phyloP scores from a whole-genome alignment of 2,329 filamentous ascomycete genomes.

The Hypoxylon sp. region DNA sequence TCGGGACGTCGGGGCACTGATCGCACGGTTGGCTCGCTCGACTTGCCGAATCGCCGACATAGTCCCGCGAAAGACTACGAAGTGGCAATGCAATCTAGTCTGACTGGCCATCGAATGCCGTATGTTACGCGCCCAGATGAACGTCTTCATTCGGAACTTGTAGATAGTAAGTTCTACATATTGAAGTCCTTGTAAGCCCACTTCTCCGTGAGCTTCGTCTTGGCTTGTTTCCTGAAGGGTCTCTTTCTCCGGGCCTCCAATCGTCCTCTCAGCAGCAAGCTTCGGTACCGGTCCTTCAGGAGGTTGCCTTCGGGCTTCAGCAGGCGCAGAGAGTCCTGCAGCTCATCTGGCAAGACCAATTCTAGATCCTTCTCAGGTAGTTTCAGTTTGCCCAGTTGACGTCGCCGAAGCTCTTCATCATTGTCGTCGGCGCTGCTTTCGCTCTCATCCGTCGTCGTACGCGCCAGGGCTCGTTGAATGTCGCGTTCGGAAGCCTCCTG shows the following conservation, averaged over 20 bases:
- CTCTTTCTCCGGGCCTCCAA: slow-evolving; percentile 83
- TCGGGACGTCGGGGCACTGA: slow-evolving; percentile 11
- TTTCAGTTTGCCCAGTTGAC: slow-evolving; percentile 75
- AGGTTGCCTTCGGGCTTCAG: slow-evolving; percentile 96
- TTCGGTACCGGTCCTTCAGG: slow-evolving; percentile 90
- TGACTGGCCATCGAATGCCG: not conserved
- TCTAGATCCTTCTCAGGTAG: slow-evolving; percentile 83
- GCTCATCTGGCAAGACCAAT: slow-evolving; percentile 81
- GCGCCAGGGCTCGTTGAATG: slow-evolving; percentile 57
- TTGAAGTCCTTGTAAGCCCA: slow-evolving; percentile 97
- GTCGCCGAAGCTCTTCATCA: slow-evolving; percentile 71
- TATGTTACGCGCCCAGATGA: not conserved
- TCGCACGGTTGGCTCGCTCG: not conserved
- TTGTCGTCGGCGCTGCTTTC: slow-evolving; percentile 65
- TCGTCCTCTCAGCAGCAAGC: slow-evolving; percentile 85
- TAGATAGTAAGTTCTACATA: slow-evolving; percentile 46
- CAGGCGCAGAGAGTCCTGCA: slow-evolving; percentile 80
- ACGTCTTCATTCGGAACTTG: not conserved
- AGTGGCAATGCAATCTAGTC: not conserved
- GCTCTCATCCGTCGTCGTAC: slow-evolving; percentile 54
- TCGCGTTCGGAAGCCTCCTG: slow-evolving; percentile 68
- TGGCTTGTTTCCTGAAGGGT: slow-evolving; percentile 82
- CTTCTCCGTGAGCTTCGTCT: slow-evolving; percentile 87
- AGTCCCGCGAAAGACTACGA: slow-evolving; percentile 9
- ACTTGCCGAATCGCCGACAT: slow-evolving; percentile 12